Evolutionary conservation across 2,329 filamentous ascomycete genomes (phyloP), one percentile per base, ranked within the genome.

Genomic region (Catunica adiposa): DNA sequence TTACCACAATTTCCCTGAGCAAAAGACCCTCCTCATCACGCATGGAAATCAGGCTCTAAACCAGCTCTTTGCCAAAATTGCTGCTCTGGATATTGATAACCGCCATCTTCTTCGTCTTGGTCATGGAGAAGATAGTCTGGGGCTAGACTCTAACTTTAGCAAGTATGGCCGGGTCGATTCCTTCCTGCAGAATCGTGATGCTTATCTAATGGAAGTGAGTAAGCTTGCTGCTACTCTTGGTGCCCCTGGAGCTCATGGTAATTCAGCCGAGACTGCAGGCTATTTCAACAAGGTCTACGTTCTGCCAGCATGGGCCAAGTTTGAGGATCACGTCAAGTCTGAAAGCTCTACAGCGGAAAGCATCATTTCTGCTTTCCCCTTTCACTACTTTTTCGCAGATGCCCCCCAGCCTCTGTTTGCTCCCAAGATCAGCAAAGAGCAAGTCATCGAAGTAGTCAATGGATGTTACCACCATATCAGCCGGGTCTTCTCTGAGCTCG

Each of bases 41-140:
- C 92, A 98, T 67, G 97, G 90, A 69, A 98, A 98, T 65, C 94
- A 98, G 67, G 94, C 92, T 1, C 73, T 98, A 8, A 98, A 98
- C 64, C 92, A 98, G 66, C 75, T 98, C 1, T 98, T 98, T 70
- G 86, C 94, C 63, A 98, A 98, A 71, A 98, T 98, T 59, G 84
- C 90, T n/a, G 86, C 85, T 3, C 74, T 98, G 26, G 89, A 97
- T 63, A 97, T 98, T 62, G 94, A 98, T 64, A 86, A 94, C 68
- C 82, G 92, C 40, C 92, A 98, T 72, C 75, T 98, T 58, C 75
- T 98, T 54, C 84, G 92, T 58, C 76, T 98, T 37, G 92, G 92
- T 37, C 92, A 95, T 66, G 92, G 92, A 42, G 94, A 98, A 67
- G 92, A 96, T 65, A 92, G 97, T 56, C 75, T 97, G 4, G 84